Conservation (phyloP, 768 basidiomycete species). For the Ramaria sp. region DNA sequence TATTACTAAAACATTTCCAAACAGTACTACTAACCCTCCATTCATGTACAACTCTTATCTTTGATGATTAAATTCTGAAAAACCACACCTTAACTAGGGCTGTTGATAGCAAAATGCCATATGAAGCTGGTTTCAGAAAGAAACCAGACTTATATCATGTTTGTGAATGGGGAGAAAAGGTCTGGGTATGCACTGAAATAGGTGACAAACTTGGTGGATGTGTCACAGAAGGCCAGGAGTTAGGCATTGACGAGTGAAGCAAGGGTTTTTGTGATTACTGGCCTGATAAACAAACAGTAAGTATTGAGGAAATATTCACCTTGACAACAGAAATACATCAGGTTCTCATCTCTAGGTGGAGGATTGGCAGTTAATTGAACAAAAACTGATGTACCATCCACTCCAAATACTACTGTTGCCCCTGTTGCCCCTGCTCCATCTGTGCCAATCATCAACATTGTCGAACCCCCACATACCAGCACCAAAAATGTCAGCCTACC, state of each 20-base stretch:
- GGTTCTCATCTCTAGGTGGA: neutral
- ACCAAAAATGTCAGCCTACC: neutral
- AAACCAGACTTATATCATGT: neutral
- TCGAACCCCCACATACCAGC: neutral
- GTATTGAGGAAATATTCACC: slow-evolving; percentile 9
- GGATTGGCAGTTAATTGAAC: neutral
- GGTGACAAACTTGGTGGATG: slow-evolving; percentile 15
- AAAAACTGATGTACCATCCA: neutral
- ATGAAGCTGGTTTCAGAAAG: neutral
- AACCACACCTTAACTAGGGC: no score
- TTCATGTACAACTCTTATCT: no score
- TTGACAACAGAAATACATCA: neutral
- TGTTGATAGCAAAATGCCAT: no score
- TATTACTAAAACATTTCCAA: no score
- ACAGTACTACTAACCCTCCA: no score
- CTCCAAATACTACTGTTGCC: no score
- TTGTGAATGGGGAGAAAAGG: slow-evolving; percentile 22
- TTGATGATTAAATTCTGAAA: no score
- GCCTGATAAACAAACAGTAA: slow-evolving; percentile 10
- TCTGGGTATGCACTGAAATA: slow-evolving; percentile 14
- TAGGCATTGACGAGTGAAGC: slow-evolving; percentile 10
- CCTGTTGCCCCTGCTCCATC: no score
- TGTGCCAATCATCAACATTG: no score
- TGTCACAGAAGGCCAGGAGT: slow-evolving; percentile 8
- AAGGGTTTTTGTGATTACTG: slow-evolving; percentile 10